These are phyloP conservation scores for Amaranthus cruentus DNA, from an alignment of 148 eudicot genomes.

Conservation along the genomic window DNA sequence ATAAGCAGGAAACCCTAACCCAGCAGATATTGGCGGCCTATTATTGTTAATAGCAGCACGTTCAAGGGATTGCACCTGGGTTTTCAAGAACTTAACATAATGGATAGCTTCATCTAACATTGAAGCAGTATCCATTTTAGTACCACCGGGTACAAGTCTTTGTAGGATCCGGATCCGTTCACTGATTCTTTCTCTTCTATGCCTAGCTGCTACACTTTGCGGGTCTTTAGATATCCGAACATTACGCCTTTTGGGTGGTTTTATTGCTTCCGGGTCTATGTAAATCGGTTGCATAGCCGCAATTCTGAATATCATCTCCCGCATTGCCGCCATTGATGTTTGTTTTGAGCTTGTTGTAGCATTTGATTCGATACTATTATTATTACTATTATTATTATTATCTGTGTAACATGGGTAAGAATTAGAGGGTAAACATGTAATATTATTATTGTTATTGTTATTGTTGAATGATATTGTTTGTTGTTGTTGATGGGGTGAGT, in stretches of 20 bases:
- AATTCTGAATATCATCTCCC: slow-evolving; percentile 87
- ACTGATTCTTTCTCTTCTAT: slow-evolving; percentile 78
- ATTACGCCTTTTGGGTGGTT: slow-evolving; percentile 74
- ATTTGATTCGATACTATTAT: neutral
- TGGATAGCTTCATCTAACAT: slow-evolving; percentile 93
- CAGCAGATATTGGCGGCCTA: neutral
- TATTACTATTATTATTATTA: neutral
- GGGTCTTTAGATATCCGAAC: slow-evolving; percentile 89
- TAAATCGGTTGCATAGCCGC: slow-evolving; percentile 95
- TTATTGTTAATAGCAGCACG: slow-evolving; percentile 28
- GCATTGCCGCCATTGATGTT: slow-evolving; percentile 69
- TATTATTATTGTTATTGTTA: neutral
- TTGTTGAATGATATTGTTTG: neutral
- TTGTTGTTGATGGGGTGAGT: neutral
- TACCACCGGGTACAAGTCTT: slow-evolving; percentile 89
- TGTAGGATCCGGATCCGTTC: slow-evolving; percentile 79
- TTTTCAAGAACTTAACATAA: slow-evolving; percentile 80
- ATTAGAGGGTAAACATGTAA: slow-evolving; percentile 6
- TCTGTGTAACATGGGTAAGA: neutral
- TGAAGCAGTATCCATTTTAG: slow-evolving; percentile 93
- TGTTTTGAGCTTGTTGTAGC: slow-evolving; percentile 11
- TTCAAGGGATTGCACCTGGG: slow-evolving; percentile 72
- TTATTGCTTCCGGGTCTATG: slow-evolving; percentile 83
- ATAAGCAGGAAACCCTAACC: slow-evolving; percentile 39
- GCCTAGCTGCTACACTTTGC: slow-evolving; percentile 88